Evolutionary conservation across 2,329 filamentous ascomycete genomes (phyloP).

Genomic region (Calonectria montana): DNA sequence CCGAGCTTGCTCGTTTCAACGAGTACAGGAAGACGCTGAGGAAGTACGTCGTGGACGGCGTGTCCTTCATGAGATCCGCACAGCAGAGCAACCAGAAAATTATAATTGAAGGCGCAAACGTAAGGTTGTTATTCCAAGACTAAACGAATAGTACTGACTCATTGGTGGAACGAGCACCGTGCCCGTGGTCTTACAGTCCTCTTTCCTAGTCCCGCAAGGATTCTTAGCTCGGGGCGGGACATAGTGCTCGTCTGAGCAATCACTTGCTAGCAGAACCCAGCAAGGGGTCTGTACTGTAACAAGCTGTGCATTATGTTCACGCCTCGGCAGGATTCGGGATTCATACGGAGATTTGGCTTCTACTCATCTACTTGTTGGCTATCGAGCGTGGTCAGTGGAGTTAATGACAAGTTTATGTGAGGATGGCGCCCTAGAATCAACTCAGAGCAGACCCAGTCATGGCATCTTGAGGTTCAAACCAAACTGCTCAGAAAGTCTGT

Average conservation of each 20-base stretch:
- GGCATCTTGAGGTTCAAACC: slow-evolving; percentile 15
- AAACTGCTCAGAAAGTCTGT: slow-evolving; percentile 19
- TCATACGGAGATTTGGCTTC: slow-evolving; percentile 23
- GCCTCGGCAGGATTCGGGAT: slow-evolving; percentile 25
- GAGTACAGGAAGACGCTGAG: slow-evolving; percentile 65
- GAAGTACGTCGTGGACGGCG: slow-evolving; percentile 72
- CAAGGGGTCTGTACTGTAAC: slow-evolving; percentile 17
- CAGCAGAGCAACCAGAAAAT: slow-evolving; percentile 70
- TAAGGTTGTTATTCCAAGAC: slow-evolving; percentile 50
- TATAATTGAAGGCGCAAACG: slow-evolving; percentile 73
- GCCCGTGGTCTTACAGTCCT: slow-evolving; percentile 33
- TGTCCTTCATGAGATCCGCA: slow-evolving; percentile 71
- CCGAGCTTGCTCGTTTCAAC: slow-evolving; percentile 72
- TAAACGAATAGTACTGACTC: slow-evolving; percentile 54
- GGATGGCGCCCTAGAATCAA: slow-evolving; percentile 24
- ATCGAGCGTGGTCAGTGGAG: slow-evolving; percentile 24
- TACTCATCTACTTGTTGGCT: slow-evolving; percentile 21
- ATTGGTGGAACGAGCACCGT: slow-evolving; percentile 31
- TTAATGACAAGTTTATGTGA: slow-evolving; percentile 23
- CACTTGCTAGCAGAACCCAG: slow-evolving; percentile 20
- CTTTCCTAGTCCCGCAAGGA: slow-evolving; percentile 31
- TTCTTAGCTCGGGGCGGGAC: slow-evolving; percentile 23
- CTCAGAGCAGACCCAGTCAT: slow-evolving; percentile 19
- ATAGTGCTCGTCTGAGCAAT: slow-evolving; percentile 25
- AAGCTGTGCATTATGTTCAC: slow-evolving; percentile 26